A percentile compares a stretch with the other conserved stretches of the same genome.
Evolutionary conservation across 169 alveolate genomes (phyloP).

Genomic region (Plasmodium knowlesi): DNA sequence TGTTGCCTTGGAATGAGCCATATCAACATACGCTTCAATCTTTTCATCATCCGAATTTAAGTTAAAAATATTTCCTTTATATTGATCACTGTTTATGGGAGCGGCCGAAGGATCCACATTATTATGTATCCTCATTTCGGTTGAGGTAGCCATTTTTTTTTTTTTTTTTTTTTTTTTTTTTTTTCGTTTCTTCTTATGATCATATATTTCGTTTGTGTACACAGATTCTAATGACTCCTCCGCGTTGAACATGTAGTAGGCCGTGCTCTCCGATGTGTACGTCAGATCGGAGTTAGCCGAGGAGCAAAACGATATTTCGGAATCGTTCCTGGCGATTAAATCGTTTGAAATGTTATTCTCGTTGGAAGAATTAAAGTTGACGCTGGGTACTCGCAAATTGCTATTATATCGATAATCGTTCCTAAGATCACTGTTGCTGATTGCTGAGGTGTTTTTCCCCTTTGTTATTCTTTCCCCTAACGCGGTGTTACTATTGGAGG

Average conservation of each 20-base stretch:
- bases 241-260: constrained; percentile 27
- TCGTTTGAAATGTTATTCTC: constrained; percentile 28
- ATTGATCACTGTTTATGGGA: neutral
- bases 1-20: neutral
- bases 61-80: neutral
- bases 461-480: neutral
- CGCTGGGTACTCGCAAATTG: neutral
- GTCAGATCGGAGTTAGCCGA: constrained; percentile 62
- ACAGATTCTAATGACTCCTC: constrained; percentile 62
- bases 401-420: neutral
- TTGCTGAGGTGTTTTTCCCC: neutral
- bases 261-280: constrained; percentile 63
- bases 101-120: neutral
- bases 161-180: constrained; percentile 17
- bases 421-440: neutral
- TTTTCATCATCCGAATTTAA: constrained; percentile 21
- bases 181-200: constrained; percentile 55
- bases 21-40: neutral
- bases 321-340: constrained; percentile 6
- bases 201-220: constrained; percentile 32
- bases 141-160: neutral
- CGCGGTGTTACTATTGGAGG: neutral
- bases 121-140: neutral
- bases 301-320: constrained; percentile 70
- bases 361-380: constrained; percentile 36